Conservation (phyloP, 768 basidiomycete genomes). For the Lenzites betulinus region DNA sequence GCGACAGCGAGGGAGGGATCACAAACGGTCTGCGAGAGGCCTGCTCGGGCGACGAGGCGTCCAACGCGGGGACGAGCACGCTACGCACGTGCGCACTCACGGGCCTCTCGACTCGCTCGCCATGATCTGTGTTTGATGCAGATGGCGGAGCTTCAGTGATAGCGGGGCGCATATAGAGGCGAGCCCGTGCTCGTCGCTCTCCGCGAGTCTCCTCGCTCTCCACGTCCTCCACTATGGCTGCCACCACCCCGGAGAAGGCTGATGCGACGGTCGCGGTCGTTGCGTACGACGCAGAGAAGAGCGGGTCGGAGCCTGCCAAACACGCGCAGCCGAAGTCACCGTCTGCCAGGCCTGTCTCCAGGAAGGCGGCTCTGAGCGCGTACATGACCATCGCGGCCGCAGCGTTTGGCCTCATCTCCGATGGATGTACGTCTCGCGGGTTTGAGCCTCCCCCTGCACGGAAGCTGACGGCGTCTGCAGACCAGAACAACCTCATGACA, state of each 20-base stretch:
- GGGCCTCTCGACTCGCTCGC: background rate
- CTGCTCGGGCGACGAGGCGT: background rate
- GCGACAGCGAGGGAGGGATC: too few relatives aligned
- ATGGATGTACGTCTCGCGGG: constrained; percentile 29
- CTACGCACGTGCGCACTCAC: constrained; percentile 10
- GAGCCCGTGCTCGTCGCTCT: background rate
- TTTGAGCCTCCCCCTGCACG: background rate
- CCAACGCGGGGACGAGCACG: background rate
- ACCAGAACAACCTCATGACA: constrained; percentile 73
- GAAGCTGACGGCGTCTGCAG: constrained; percentile 33
- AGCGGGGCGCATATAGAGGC: constrained; percentile 12
- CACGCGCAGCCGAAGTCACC: background rate
- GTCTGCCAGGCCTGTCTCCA: constrained; percentile 17
- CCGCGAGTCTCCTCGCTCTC: constrained; percentile 9
- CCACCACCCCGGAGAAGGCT: background rate
- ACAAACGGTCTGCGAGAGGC: background rate
- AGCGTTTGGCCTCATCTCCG: constrained; percentile 60
- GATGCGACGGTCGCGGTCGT: constrained; percentile 13
- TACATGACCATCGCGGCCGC: constrained; percentile 66
- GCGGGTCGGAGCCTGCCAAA: background rate
- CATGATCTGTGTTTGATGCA: constrained; percentile 3
- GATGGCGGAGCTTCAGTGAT: constrained; percentile 11
- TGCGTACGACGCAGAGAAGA: constrained; percentile 1
- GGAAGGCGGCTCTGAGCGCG: constrained; percentile 52
- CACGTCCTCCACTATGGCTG: constrained; percentile 2